Conservation (phyloP, 177 flowering plant species). For the Vitis hybrid region DNA sequence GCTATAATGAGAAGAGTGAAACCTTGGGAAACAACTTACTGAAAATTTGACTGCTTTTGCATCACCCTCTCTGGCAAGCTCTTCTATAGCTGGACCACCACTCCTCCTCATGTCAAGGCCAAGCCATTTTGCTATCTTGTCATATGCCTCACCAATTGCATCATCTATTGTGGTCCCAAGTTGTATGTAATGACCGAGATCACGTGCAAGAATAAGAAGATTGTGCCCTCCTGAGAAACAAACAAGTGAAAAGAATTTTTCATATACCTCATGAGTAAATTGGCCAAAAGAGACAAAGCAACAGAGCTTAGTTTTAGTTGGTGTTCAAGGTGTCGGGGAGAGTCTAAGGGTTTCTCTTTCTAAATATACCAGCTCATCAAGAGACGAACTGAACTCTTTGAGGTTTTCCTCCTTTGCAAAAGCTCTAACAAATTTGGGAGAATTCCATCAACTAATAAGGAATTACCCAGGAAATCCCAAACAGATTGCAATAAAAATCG, state of each 20-base stretch:
- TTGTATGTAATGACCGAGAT: constrained; percentile 87
- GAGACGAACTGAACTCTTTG: too few species aligned
- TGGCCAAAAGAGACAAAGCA: not conserved
- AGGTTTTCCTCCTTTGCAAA: too few species aligned
- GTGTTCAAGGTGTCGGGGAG: not conserved
- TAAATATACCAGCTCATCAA: too few species aligned
- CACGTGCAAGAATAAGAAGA: constrained; percentile 88
- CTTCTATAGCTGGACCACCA: constrained; percentile 95
- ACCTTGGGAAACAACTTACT: constrained; percentile 29
- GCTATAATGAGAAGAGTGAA: not conserved
- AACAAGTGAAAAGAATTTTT: constrained; percentile 6
- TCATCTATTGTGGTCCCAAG: constrained; percentile 98
- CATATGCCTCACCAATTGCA: constrained; percentile 99
- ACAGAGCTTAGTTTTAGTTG: not conserved
- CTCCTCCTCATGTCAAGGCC: constrained; percentile 92
- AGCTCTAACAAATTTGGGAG: too few species aligned
- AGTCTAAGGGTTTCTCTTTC: too few species aligned
- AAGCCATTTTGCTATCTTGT: constrained; percentile 97
- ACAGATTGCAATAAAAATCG: too few species aligned
- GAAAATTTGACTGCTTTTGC: constrained; percentile 65
- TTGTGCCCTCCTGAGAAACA: constrained; percentile 82
- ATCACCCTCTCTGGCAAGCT: constrained; percentile 89
- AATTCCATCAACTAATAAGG: too few species aligned
- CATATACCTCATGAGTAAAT: constrained; percentile 5
- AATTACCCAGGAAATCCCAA: too few species aligned